These are phyloP conservation scores for Beta vulgaris DNA, from an alignment of 148 eudicot genomes.

Conservation along the genomic window DNA sequence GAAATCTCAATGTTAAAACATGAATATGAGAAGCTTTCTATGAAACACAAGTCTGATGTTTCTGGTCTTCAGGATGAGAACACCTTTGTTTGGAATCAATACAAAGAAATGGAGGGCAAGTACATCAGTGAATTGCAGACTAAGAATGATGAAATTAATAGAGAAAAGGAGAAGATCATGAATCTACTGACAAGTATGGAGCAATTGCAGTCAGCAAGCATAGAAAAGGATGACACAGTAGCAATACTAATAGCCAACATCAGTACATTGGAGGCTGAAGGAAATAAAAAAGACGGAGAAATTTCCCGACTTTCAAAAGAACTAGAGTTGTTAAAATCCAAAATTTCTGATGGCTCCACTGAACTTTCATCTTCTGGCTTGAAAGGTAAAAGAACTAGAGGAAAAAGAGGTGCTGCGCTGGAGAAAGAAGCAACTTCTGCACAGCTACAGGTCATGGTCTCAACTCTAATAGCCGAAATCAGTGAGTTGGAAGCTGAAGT, in stretches of 20 bases:
- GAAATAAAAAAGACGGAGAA: slow-evolving; percentile 37
- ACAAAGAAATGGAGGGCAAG: slow-evolving; percentile 47
- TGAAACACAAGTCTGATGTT: slow-evolving; percentile 39
- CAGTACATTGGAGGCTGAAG: slow-evolving; percentile 38
- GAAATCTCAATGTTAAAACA: slow-evolving; percentile 40
- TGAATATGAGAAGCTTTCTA: slow-evolving; percentile 46
- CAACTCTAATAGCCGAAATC: slow-evolving; percentile 19
- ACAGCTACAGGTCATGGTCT: background rate
- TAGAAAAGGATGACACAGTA: slow-evolving; percentile 42
- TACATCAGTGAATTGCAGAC: slow-evolving; percentile 32
- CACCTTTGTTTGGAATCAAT: slow-evolving; percentile 70
- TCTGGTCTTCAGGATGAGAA: slow-evolving; percentile 59
- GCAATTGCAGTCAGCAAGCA: slow-evolving; percentile 47
- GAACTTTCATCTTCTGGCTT: slow-evolving; percentile 18
- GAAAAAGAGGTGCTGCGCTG: background rate
- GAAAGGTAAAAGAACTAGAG: slow-evolving; percentile 4
- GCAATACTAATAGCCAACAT: slow-evolving; percentile 33
- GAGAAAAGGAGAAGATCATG: slow-evolving; percentile 45
- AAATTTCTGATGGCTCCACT: slow-evolving; percentile 23
- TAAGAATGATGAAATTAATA: slow-evolving; percentile 46
- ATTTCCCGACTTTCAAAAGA: slow-evolving; percentile 43
- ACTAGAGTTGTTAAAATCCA: slow-evolving; percentile 35
- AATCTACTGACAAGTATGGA: slow-evolving; percentile 42
- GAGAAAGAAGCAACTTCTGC: slow-evolving; percentile 16
- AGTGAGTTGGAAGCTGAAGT: slow-evolving; percentile 24